Conservation (phyloP, 495 filamentous ascomycete genomes). For the Xylaria telfairii region DNA sequence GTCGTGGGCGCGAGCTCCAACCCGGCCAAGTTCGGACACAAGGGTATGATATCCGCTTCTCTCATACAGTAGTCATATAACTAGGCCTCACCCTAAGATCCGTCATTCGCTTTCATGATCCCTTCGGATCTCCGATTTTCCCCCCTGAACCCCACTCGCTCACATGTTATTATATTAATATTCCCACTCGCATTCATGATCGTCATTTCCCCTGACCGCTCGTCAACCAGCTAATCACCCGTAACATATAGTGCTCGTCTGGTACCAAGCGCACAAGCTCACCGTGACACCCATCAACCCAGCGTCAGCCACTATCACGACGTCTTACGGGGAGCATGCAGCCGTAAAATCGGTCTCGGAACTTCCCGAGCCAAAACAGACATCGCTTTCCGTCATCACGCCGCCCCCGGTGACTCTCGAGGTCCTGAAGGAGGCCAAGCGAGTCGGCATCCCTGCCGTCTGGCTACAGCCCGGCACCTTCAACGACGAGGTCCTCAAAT, state of each 20-base stretch:
- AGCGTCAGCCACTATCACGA: conserved; percentile 61
- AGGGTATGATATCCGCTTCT: conserved; percentile 58
- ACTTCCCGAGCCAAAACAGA: conserved; percentile 69
- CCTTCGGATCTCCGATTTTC: conserved; percentile 19
- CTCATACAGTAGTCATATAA: background rate
- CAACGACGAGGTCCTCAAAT: conserved; percentile 72
- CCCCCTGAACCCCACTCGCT: conserved; percentile 3
- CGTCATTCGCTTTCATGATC: background rate
- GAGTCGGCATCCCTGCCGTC: conserved; percentile 76
- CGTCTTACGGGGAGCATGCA: conserved; percentile 57
- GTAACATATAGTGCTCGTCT: conserved; percentile 72
- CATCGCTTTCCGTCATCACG: conserved; percentile 85
- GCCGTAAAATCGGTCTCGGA: conserved; percentile 69
- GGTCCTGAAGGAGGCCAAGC: conserved; percentile 79
- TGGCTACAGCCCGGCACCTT: conserved; percentile 95
- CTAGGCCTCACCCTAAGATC: background rate
- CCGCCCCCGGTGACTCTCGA: conserved; percentile 74
- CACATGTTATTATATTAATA: background rate
- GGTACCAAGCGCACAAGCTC: conserved; percentile 81
- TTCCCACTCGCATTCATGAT: background rate
- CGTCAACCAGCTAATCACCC: background rate
- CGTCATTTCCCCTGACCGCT: background rate
- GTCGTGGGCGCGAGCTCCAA: conserved; percentile 91
- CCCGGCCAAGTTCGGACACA: conserved; percentile 87
- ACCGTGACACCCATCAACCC: conserved; percentile 87